Evolutionary conservation across 768 basidiomycete genomes (phyloP).

Genomic region (Chalciporus piperatus): DNA sequence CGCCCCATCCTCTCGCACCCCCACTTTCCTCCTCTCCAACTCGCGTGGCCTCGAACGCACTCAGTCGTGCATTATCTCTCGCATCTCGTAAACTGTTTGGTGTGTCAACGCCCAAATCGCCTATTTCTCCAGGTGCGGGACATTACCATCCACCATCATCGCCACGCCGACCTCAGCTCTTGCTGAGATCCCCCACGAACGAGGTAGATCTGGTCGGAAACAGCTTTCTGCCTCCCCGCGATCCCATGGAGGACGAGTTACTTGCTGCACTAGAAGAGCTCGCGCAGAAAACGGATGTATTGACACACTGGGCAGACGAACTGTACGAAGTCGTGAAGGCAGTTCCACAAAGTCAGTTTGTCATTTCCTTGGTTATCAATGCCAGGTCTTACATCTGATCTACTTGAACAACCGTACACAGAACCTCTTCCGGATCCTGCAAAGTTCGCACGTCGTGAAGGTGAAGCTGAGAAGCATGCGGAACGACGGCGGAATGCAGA

Average conservation of each 20-base stretch:
- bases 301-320: constrained; percentile 93
- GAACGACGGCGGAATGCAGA: constrained; percentile 68
- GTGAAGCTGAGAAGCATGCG: constrained; percentile 71
- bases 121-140: constrained; percentile 34
- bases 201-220: constrained; percentile 36
- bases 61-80: constrained; percentile 74
- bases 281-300: constrained; percentile 93
- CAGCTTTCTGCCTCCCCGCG: constrained; percentile 35
- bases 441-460: constrained; percentile 68
- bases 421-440: constrained; percentile 80
- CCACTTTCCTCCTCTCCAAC: constrained; percentile 68
- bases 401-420: constrained; percentile 24
- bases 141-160: constrained; percentile 49
- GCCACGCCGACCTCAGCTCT: constrained; percentile 54
- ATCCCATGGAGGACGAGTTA: constrained; percentile 81
- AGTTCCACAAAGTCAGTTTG: constrained; percentile 70
- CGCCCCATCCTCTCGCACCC: constrained; percentile 46
- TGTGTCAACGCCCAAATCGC: constrained; percentile 38
- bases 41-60: constrained; percentile 66
- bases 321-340: constrained; percentile 88
- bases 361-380: background rate
- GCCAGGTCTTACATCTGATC: background rate
- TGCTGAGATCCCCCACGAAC: constrained; percentile 36
- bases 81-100: constrained; percentile 84
- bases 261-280: constrained; percentile 80